These are phyloP conservation scores for Colletotrichum sp. DNA, from an alignment of 2,329 filamentous ascomycete genomes.

Conservation along the genomic window DNA sequence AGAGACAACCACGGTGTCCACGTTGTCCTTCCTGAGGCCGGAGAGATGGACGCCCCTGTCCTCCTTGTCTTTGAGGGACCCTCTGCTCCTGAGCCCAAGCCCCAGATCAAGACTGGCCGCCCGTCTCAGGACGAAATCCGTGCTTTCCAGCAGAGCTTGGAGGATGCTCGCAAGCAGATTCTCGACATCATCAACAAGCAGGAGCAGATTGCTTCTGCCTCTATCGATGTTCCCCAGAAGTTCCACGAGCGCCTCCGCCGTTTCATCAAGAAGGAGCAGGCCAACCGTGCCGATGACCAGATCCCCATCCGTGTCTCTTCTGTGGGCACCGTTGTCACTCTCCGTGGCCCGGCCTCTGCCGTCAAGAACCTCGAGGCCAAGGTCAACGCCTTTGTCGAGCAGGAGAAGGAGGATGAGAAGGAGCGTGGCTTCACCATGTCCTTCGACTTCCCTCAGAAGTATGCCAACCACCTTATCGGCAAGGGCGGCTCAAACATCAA, in stretches of 20 bases:
- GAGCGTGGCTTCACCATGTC: conserved; percentile 85
- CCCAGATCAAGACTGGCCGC: conserved; percentile 22
- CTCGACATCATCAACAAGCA: conserved; percentile 63
- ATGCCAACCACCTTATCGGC: conserved; percentile 81
- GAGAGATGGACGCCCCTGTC: conserved; percentile 64
- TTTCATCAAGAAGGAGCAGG: conserved; percentile 70
- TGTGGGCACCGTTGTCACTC: conserved; percentile 65
- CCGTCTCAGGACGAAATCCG: conserved; percentile 47
- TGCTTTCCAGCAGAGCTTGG: conserved; percentile 59
- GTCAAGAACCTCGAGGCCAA: conserved; percentile 77
- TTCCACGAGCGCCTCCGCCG: conserved; percentile 67
- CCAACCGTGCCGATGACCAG: conserved; percentile 58
- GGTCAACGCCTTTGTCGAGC: conserved; percentile 79
- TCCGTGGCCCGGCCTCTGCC: conserved; percentile 77
- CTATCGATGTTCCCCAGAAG: conserved; percentile 65
- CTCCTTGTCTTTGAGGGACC: conserved; percentile 78
- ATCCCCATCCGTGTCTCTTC: conserved; percentile 66
- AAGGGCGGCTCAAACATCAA: conserved; percentile 71
- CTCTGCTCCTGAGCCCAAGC: conserved; percentile 20
- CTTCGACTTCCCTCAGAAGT: conserved; percentile 96
- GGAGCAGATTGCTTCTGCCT: conserved; percentile 53
- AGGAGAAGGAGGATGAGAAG: conserved; percentile 91
- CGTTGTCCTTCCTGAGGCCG: conserved; percentile 70
- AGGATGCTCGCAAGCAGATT: conserved; percentile 62
- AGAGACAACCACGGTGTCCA: conserved; percentile 75